Percentiles rank a stretch among this genome's conserved stretches.
phyloP scores from a whole-genome alignment of 2,329 filamentous ascomycete species.

The Apiospora malaysiana region DNA sequence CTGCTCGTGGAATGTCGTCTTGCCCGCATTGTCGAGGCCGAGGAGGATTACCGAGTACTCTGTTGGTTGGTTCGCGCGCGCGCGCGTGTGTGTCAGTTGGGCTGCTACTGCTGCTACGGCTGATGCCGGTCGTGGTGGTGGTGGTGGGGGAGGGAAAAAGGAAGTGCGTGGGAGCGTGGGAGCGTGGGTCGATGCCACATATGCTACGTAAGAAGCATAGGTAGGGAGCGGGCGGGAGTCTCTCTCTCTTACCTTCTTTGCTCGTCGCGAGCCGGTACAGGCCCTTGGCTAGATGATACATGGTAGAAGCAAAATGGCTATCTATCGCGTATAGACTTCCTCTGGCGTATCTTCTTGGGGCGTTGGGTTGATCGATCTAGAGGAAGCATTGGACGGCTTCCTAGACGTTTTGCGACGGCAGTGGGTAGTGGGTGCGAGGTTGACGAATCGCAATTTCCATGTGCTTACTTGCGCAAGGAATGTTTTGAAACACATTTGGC shows the following conservation, averaged over 20 bases:
- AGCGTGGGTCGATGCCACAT: background rate
- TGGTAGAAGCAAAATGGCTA: conserved; percentile 42
- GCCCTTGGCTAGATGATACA: conserved; percentile 97
- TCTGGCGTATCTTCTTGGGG: background rate
- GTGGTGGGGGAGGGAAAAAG: background rate
- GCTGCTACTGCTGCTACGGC: conserved; percentile 7
- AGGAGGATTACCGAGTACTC: conserved; percentile 98
- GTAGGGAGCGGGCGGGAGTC: background rate
- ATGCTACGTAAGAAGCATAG: conserved; percentile 22
- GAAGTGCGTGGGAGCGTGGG: background rate
- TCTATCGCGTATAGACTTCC: background rate
- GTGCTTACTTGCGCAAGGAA: conserved; percentile 7
- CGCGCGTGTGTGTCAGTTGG: conserved; percentile 12
- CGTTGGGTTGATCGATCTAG: background rate
- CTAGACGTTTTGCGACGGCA: conserved; percentile 9
- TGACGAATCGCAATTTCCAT: conserved; percentile 7
- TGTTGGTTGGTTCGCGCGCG: conserved; percentile 42
- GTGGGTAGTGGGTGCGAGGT: background rate
- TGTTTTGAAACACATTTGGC: conserved; percentile 7
- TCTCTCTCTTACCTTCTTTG: conserved; percentile 76
- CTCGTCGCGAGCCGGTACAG: conserved; percentile 94
- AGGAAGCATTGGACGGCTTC: conserved; percentile 7
- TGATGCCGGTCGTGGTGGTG: background rate
- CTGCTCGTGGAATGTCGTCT: conserved; percentile 96
- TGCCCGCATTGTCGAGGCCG: conserved; percentile 96